Base-by-base conservation (phyloP, 1,139 yeast genomes). In the Wickerhamomyces sp. region DNA sequence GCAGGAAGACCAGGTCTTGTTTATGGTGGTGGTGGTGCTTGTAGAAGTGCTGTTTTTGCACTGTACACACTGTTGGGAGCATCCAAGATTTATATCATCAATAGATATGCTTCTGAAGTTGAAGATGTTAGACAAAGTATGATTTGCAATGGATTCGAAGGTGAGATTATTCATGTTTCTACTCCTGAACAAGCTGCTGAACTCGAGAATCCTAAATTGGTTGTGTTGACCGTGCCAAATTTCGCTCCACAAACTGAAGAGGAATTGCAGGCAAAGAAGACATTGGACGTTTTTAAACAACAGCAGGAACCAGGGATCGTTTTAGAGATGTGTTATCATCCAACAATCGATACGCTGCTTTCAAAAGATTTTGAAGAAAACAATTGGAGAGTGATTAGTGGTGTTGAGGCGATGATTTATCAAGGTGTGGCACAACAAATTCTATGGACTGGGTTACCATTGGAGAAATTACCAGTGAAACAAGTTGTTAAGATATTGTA, bases 1-100 rank as follows among this genome's bases (percentile, higher is more conserved):
- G 32, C 33, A 20, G 41, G 42, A 1, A 12, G 29, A 8, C 49
- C 52, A 5, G 51, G 49, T 11, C 28, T 48, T 10, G 44, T 48
- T 2, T 48, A 48, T 21, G 52, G 52, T 16, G 52, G 50, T 27
- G 52, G 52, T 35, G 52, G 52, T 35, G 52, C 52, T 7, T 46
- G 52, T 29, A 44, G 52, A 23, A 46, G 50, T 4, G 51, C 52
- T 1, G 45, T 48, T 7, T 48, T 40, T 31, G 50, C 52, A 1
- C 31, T 48, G 8, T 37, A 45, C 28, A 41, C 42, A 19, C 37
- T 48, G 3, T 37, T 48, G n/a, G 45, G 46, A 8, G 50, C 40
- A n/a, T 46, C 49, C 20, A 46, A 45, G 16, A 36, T 48, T 20
- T 48, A 48, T 36, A 40, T 48, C 33, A 38, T 46, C 35, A 48